Evolutionary conservation across 176 grass and related monocot species (phyloP).

Genomic region (Avena eriantha): DNA sequence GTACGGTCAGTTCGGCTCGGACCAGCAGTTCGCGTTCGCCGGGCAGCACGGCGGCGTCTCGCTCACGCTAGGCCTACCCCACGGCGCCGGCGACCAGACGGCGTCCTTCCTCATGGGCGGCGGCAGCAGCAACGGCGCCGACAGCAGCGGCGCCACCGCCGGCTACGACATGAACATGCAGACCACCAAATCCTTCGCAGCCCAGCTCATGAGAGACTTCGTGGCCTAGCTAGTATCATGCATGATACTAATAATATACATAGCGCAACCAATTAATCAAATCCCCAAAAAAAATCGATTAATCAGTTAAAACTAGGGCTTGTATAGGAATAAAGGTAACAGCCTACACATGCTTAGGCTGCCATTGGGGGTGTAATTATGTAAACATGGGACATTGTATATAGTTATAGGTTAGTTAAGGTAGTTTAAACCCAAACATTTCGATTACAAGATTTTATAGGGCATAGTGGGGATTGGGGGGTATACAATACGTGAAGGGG

Average conservation of each 20-base stretch:
- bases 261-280: conserved; percentile 28
- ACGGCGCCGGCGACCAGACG: conserved; percentile 65
- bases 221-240: conserved; percentile 58
- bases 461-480: conserved; percentile 32
- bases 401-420: conserved; percentile 53
- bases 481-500: conserved; percentile 46
- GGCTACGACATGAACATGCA: conserved; percentile 89
- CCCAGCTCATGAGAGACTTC: conserved; percentile 87
- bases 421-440: conserved; percentile 53
- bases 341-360: conserved; percentile 41
- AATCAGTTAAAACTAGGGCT: conserved; percentile 63
- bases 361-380: conserved; percentile 51
- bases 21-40: conserved; percentile 71
- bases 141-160: conserved; percentile 18
- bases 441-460: conserved; percentile 57
- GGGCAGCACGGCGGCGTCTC: conserved; percentile 80
- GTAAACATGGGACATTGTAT: conserved; percentile 63
- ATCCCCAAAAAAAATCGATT: background rate
- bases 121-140: conserved; percentile 49
- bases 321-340: conserved; percentile 63
- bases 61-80: conserved; percentile 87
- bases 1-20: conserved; percentile 66
- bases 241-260: background rate
- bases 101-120: conserved; percentile 67
- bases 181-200: conserved; percentile 76